Evolutionary conservation across 2,329 filamentous ascomycete species (phyloP).

Genomic region (Alternaria sp.): DNA sequence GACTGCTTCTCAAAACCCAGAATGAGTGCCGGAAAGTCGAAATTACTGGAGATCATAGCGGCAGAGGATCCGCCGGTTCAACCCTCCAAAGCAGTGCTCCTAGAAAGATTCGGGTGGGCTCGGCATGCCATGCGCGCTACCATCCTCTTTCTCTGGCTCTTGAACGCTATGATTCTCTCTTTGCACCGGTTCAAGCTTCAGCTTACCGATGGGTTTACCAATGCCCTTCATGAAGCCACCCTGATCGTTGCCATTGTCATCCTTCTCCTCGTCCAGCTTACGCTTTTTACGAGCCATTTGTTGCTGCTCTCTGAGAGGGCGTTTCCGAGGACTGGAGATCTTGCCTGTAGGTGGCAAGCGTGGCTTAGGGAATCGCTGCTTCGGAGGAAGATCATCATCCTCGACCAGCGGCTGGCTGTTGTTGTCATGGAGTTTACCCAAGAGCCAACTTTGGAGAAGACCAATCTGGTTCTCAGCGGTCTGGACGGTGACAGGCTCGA

Average conservation of each 20-base stretch:
- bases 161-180: conserved; percentile 68
- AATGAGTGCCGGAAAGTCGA: conserved; percentile 1
- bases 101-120: conserved; percentile 76
- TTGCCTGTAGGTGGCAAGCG: conserved; percentile 77
- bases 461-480: conserved; percentile 82
- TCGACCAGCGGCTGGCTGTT: conserved; percentile 83
- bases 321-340: conserved; percentile 83
- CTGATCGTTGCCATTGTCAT: conserved; percentile 41
- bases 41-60: conserved; percentile 1
- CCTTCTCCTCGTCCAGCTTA: conserved; percentile 63
- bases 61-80: not conserved
- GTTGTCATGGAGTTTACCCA: conserved; percentile 84
- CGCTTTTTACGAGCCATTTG: conserved; percentile 88
- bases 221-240: conserved; percentile 40
- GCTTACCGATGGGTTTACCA: conserved; percentile 64
- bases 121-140: conserved; percentile 75
- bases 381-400: conserved; percentile 91
- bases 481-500: conserved; percentile 79
- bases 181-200: conserved; percentile 56
- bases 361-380: conserved; percentile 75
- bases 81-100: conserved; percentile 1
- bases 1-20: not conserved
- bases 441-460: conserved; percentile 89
- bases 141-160: conserved; percentile 71
- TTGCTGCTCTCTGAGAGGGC: conserved; percentile 80